Base-by-base conservation (phyloP, 2,329 filamentous ascomycete species). In the Aspergillus pseudoglaucus region DNA sequence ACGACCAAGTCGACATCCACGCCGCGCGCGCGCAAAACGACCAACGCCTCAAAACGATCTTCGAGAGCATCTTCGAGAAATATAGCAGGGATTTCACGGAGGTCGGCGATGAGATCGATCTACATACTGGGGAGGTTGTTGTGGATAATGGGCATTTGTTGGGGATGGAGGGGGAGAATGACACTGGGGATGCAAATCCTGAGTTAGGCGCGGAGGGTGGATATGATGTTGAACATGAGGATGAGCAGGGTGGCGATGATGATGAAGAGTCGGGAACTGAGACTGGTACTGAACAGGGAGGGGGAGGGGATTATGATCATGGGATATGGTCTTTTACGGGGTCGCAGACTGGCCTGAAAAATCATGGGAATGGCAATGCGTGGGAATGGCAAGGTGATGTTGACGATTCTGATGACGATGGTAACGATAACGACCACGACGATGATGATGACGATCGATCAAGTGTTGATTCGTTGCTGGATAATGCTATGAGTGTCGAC, bases 41-140 rank as follows among this genome's bases (percentile, higher is more conserved):
- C 52, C 73, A 77, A 53, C 83, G 82, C 49, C 78, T 95, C 37
- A 91, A 93, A 65, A 84, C 82, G n/a, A 83, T 83, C 4, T 93
- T 95, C 64, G 90, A 95, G 62, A 75, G 81, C 47, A 95, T 97
- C 47, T 95, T 95, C 63, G 81, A 85, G 51, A 96, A 95, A 66
- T 96, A 95, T 65, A 83, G 79, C 46, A 83, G 78, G 54, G 87
- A 96, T 64, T 95, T 95, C 60, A 82, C 83, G 2, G 86, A 84
- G 4, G 77, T 91, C 44, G 90, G 85, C 46, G 91, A 97, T 66
- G 90, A 95, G 70, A 90, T 97, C 59, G 88, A 97, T 66, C 75
- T 95, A 48, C 75, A 76, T 44, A 91, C 87, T 0, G 90, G 88
- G 46, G 76, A 87, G 49, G 83, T 97, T 42, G 77, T 95, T n/a